Evolutionary conservation across 2,329 filamentous ascomycete species (phyloP).

Genomic region (Xylariales sp.): DNA sequence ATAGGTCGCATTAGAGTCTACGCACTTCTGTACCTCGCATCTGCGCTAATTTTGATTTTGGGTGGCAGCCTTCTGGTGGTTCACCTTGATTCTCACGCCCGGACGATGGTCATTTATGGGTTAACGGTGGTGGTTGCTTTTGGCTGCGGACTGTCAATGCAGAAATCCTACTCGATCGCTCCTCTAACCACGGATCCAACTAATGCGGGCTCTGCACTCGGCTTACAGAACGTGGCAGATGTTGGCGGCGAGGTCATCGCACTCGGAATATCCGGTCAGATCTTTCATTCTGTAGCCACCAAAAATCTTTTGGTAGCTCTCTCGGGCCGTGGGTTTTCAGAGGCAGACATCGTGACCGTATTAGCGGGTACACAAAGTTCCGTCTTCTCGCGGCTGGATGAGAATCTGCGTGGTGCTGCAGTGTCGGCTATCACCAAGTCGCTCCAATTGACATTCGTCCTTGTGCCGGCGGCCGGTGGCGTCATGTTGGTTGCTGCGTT

Average conservation of each 20-base stretch:
- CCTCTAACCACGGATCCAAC: constrained; percentile 45
- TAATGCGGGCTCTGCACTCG: constrained; percentile 19
- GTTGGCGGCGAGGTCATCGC: constrained; percentile 35
- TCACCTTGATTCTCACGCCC: constrained; percentile 40
- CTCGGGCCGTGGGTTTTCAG: constrained; percentile 44
- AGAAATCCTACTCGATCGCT: constrained; percentile 51
- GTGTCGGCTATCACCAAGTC: constrained; percentile 49
- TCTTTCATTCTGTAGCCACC: constrained; percentile 39
- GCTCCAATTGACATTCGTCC: constrained; percentile 27
- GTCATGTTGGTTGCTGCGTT: constrained; percentile 42
- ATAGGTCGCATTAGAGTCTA: constrained; percentile 52
- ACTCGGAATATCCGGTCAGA: constrained; percentile 35
- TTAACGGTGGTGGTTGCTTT: constrained; percentile 51
- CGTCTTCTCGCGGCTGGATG: constrained; percentile 47
- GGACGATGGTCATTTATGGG: constrained; percentile 48
- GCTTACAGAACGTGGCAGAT: constrained; percentile 36
- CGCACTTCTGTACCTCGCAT: constrained; percentile 50
- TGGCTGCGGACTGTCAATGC: constrained; percentile 46
- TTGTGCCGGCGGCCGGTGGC: constrained; percentile 31
- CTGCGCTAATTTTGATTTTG: constrained; percentile 47
- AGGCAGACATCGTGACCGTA: constrained; percentile 47
- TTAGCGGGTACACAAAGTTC: constrained; percentile 51
- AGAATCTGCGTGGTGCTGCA: constrained; percentile 43
- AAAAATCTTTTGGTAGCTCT: constrained; percentile 44
- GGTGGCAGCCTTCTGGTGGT: constrained; percentile 47